phyloP scores from a whole-genome alignment of 2,329 filamentous ascomycete species.

The Botryotinia convoluta region DNA sequence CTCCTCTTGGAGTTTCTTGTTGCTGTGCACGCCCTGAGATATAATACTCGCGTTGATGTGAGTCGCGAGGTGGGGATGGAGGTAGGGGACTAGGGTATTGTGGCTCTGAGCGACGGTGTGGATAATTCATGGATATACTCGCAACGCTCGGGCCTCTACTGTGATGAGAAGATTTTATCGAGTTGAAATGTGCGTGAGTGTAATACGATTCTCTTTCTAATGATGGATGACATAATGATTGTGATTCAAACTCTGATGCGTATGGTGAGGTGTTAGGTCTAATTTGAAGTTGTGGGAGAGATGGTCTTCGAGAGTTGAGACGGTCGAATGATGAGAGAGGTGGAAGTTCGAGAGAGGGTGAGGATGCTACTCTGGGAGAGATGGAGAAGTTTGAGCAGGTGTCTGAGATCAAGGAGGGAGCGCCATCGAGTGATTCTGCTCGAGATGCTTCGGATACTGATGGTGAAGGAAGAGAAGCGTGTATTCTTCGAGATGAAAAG shows the following conservation, averaged over 20 bases:
- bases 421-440: slow-evolving; percentile 54
- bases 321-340: slow-evolving; percentile 30
- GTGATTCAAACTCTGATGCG: slow-evolving; percentile 6
- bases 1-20: slow-evolving; percentile 24
- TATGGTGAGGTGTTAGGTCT: slow-evolving; percentile 22
- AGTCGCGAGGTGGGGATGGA: slow-evolving; percentile 22
- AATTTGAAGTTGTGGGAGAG: slow-evolving; percentile 34
- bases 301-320: slow-evolving; percentile 31
- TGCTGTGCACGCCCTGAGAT: slow-evolving; percentile 27
- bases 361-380: slow-evolving; percentile 46
- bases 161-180: slow-evolving; percentile 24
- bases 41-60: slow-evolving; percentile 12
- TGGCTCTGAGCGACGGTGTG: slow-evolving; percentile 17
- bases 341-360: slow-evolving; percentile 37
- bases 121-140: slow-evolving; percentile 9
- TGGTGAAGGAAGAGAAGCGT: slow-evolving; percentile 62
- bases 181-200: slow-evolving; percentile 2
- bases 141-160: slow-evolving; percentile 25
- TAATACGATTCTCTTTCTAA: slow-evolving; percentile 25
- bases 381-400: slow-evolving; percentile 60
- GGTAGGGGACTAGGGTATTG: slow-evolving; percentile 21
- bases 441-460: slow-evolving; percentile 61
- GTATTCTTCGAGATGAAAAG: slow-evolving; percentile 42
- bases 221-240: slow-evolving; percentile 24
- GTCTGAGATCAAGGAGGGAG: slow-evolving; percentile 71